phyloP scores from a whole-genome alignment of 225 moss, liverwort and hornwort genomes.

The Sphagnum contortum region DNA sequence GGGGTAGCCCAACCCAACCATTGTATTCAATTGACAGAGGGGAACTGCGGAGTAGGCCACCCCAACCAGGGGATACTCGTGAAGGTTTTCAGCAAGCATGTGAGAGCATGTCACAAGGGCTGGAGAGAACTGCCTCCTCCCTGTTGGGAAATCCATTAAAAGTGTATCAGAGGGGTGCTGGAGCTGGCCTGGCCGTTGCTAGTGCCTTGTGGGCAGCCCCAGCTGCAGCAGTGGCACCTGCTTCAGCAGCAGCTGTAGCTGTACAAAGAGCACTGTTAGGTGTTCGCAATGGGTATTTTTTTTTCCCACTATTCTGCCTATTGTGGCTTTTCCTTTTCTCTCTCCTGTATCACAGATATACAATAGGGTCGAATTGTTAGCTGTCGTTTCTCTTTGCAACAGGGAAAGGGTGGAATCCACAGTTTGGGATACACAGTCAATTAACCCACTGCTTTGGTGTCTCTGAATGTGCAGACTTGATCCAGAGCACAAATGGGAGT shows the following conservation, averaged over 20 bases:
- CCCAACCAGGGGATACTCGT: conserved; percentile 46
- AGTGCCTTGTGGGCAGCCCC: conserved; percentile 46
- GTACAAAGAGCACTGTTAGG: conserved; percentile 41
- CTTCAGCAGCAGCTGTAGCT: conserved; percentile 46
- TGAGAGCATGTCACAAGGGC: conserved; percentile 47
- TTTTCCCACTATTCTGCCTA: not conserved
- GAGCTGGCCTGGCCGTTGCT: conserved; percentile 44
- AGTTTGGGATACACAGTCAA: not conserved
- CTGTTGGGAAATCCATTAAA: conserved; percentile 41
- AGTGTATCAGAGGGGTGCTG: conserved; percentile 44
- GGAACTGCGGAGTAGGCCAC: conserved; percentile 26
- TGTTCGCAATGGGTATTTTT: conserved; percentile 38
- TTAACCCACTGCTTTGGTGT: not conserved
- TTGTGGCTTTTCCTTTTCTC: not conserved
- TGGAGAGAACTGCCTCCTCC: conserved; percentile 44
- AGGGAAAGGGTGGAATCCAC: not conserved
- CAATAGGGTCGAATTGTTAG: not conserved
- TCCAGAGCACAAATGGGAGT: conserved; percentile 47
- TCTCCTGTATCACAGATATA: no score
- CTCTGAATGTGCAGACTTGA: conserved; percentile 24
- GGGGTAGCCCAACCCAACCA: conserved; percentile 15
- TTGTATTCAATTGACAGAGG: conserved; percentile 21
- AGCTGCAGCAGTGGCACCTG: conserved; percentile 46
- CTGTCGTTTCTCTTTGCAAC: not conserved
- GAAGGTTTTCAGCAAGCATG: conserved; percentile 52